Percentiles rank a stretch among this genome's conserved stretches.
phyloP scores from a whole-genome alignment of 495 filamentous ascomycete species.

The Penicillium arizonense region DNA sequence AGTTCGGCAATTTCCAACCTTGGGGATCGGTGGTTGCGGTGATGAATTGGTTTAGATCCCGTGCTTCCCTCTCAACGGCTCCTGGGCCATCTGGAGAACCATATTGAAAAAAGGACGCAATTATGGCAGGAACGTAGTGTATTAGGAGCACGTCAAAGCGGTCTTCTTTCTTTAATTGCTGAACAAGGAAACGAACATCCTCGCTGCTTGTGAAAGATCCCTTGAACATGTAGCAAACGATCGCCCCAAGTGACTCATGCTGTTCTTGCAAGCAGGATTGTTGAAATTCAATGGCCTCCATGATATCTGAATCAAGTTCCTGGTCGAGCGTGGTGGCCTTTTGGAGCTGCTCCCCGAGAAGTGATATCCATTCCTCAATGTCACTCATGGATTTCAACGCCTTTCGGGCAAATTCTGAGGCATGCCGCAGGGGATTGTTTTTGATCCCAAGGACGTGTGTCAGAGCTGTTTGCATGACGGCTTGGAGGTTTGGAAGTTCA shows the following conservation, averaged over 20 bases:
- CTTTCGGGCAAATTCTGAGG: conserved; percentile 58
- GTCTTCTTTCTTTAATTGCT: conserved; percentile 62
- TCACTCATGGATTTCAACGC: conserved; percentile 71
- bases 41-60: conserved; percentile 65
- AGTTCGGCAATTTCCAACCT: conserved; percentile 64
- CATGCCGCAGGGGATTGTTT: conserved; percentile 40
- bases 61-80: conserved; percentile 57
- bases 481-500: conserved; percentile 46
- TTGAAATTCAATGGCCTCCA: conserved; percentile 72
- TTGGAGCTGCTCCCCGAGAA: conserved; percentile 67
- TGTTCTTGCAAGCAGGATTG: conserved; percentile 72
- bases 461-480: conserved; percentile 40
- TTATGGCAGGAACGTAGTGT: conserved; percentile 77
- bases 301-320: conserved; percentile 51
- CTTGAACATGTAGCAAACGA: conserved; percentile 74
- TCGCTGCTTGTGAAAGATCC: conserved; percentile 62
- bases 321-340: conserved; percentile 68
- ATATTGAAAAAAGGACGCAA: conserved; percentile 68
- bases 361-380: conserved; percentile 69
- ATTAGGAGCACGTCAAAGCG: conserved; percentile 68
- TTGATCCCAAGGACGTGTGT: conserved; percentile 46
- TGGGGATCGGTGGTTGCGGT: conserved; percentile 61
- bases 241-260: conserved; percentile 81
- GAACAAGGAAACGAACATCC: conserved; percentile 71
- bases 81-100: conserved; percentile 67